Evolutionary conservation across 768 basidiomycete species (phyloP).

Genomic region (Macrolepiota albuminosa): DNA sequence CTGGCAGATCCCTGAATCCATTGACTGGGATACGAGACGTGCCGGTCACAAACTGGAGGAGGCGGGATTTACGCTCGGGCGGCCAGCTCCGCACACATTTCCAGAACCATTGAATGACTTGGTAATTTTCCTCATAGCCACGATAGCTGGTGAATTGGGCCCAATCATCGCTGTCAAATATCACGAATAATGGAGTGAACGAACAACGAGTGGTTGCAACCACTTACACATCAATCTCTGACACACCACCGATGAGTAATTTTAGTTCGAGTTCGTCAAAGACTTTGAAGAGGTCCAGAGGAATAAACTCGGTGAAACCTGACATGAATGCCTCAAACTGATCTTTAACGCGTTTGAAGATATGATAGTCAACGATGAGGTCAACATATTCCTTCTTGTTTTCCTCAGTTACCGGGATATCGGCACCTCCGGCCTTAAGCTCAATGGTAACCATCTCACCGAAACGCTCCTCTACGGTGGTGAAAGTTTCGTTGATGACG

Average conservation of each 20-base stretch:
- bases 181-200: neutral
- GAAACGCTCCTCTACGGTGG: constrained; percentile 94
- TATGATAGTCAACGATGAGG: constrained; percentile 91
- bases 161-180: constrained; percentile 78
- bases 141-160: constrained; percentile 99
- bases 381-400: constrained; percentile 99
- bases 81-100: constrained; percentile 98
- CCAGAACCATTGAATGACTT: constrained; percentile 99
- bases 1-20: constrained; percentile 98
- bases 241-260: constrained; percentile 97
- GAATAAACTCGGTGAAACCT: constrained; percentile 99
- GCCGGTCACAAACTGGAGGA: constrained; percentile 95
- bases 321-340: constrained; percentile 99
- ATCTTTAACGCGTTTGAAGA: constrained; percentile 94
- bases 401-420: constrained; percentile 87
- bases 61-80: constrained; percentile 92
- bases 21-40: constrained; percentile 97
- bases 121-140: constrained; percentile 91
- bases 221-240: constrained; percentile 97
- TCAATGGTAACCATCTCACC: constrained; percentile 98
- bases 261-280: constrained; percentile 98
- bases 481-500: constrained; percentile 96
- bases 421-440: constrained; percentile 82
- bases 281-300: constrained; percentile 95
- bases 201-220: neutral